phyloP scores from a whole-genome alignment of 139 green algal genomes.

The Coccomyxa sp. region DNA sequence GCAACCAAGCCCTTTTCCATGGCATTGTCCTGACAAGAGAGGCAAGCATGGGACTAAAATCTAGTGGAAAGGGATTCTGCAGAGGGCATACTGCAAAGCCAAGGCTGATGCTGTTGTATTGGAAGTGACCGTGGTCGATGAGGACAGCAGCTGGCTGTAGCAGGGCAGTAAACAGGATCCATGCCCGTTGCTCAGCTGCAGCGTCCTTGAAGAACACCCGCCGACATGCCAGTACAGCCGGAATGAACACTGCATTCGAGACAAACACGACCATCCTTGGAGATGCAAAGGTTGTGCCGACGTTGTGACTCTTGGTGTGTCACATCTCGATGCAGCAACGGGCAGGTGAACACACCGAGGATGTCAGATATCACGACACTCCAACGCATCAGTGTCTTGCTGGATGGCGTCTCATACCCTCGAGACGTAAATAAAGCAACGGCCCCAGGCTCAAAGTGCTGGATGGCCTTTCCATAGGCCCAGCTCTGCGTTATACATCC shows the following conservation, averaged over 20 bases:
- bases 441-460: slow-evolving; percentile 59
- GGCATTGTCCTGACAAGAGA: no score
- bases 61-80: not conserved
- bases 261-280: slow-evolving; percentile 1
- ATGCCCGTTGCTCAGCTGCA: not conserved
- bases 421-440: slow-evolving; percentile 59
- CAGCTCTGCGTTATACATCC: slow-evolving; percentile 57
- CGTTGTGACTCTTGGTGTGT: not conserved
- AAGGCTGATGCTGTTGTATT: slow-evolving; percentile 94
- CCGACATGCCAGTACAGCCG: slow-evolving; percentile 44
- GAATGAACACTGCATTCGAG: slow-evolving; percentile 71
- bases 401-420: slow-evolving; percentile 77
- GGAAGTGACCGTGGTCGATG: slow-evolving; percentile 98
- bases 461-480: slow-evolving; percentile 67
- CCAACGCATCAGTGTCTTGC: slow-evolving; percentile 79
- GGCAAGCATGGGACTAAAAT: no score
- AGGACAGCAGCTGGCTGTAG: slow-evolving; percentile 82
- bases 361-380: slow-evolving; percentile 83
- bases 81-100: slow-evolving; percentile 41
- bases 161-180: slow-evolving; percentile 46
- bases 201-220: slow-evolving; percentile 15
- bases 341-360: slow-evolving; percentile 30
- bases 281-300: not conserved
- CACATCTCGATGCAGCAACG: not conserved
- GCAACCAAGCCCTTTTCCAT: not conserved